Evolutionary conservation across 805 yeast genomes (phyloP), one percentile per base, ranked within the genome.

Genomic region (Metschnikowia anglica): DNA sequence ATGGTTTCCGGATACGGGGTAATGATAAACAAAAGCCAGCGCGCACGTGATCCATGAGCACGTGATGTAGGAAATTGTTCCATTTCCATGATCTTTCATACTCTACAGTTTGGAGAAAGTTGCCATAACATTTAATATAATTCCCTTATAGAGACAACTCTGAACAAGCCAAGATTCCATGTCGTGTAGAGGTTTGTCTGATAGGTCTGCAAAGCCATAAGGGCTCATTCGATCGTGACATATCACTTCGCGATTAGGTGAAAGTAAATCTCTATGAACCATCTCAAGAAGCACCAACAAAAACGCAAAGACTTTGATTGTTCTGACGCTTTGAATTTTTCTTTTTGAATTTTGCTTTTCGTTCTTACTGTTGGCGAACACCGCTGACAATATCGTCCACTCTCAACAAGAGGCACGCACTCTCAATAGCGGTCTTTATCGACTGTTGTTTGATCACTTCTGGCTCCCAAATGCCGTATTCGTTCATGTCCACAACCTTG

Each of bases 351-450:
- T 26, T 15, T 25, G 11, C 18, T 18, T 20, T 16, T 19, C 13
- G 7, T 9, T 29, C 41, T 37, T 48, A 49, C 41, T 43, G 50
- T 52, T 75, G 83, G 57, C 97, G 83, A 21, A 89, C 95, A 54
- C 98, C 99, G 65, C 95, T 84, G 32, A 93, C 99, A 53, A 93
- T 93, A 64, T 93, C 99, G 65, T 93, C 99, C 36, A 93, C 99
- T 60, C 99, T 84, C 62, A 93, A 74, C 59, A 93, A 73, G 72
- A 93, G 74, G 64, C 97, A 86, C 12, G 99, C 97, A 73, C 95
- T 85, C 71, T 93, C 99, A 51, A 93, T 86, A 26, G 96, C 96
- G n/a, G 99, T 93, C 74, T 93, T 93, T 54, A 91, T 84, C 52
- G 95, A 84, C 72, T 93, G 99, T 63, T 87, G 95, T 70, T 93